Percentiles rank a stretch among this genome's conserved stretches.
Evolutionary conservation across 2,329 filamentous ascomycete species (phyloP).

Genomic region (Fusarium sp.): DNA sequence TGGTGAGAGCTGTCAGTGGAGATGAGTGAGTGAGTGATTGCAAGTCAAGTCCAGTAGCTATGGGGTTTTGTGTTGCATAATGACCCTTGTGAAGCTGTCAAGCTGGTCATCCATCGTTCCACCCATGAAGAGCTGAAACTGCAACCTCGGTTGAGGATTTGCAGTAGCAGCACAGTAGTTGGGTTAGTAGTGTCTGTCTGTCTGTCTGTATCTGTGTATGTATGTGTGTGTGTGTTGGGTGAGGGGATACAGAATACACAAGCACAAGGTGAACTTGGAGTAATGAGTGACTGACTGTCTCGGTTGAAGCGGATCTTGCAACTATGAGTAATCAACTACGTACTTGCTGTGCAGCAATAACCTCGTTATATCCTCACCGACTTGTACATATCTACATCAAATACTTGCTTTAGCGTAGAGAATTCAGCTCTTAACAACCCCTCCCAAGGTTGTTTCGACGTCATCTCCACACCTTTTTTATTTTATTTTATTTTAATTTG

Average conservation of each 20-base stretch:
- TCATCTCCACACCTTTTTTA: conserved; percentile 19
- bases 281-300: neutral
- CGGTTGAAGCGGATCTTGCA: too few species aligned
- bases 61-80: neutral
- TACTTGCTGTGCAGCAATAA: too few species aligned
- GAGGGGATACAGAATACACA: conserved; percentile 2
- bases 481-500: too few species aligned
- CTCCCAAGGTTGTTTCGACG: conserved; percentile 15
- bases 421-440: conserved; percentile 23
- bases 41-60: neutral
- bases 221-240: neutral
- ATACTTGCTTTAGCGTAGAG: neutral
- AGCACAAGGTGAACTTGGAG: neutral
- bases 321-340: too few species aligned
- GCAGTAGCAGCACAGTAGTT: too few species aligned
- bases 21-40: neutral
- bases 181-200: neutral
- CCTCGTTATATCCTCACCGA: too few species aligned
- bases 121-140: conserved; percentile 34
- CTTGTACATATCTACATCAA: too few species aligned
- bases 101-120: conserved; percentile 11
- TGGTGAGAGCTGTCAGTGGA: conserved; percentile 18
- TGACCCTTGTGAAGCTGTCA: neutral
- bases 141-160: neutral
- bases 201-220: too few species aligned